Percentiles rank a stretch among this genome's conserved stretches.
Evolutionary conservation across 441 rosid genomes (phyloP).

Genomic region (Gossypium schwendimanii): DNA sequence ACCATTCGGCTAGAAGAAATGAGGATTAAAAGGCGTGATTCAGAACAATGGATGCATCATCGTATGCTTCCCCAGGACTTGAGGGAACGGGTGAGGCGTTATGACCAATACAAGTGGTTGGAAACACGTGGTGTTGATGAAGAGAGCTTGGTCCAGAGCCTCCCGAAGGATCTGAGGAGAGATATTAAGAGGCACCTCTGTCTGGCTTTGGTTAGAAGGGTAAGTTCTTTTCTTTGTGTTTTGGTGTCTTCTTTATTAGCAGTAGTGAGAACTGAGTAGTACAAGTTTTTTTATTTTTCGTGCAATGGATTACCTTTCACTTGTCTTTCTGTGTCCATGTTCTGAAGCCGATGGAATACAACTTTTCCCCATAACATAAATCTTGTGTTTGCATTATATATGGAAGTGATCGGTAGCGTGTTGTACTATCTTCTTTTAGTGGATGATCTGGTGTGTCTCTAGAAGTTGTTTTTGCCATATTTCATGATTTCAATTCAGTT

Average conservation of each 20-base stretch:
- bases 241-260: background rate
- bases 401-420: background rate
- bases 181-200: conserved; percentile 95
- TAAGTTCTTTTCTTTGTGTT: conserved; percentile 29
- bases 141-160: conserved; percentile 72
- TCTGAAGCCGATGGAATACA: background rate
- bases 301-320: background rate
- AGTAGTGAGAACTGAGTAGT: background rate
- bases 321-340: background rate
- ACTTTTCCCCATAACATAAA: background rate
- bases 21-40: conserved; percentile 97
- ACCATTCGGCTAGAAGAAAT: conserved; percentile 93
- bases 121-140: conserved; percentile 97
- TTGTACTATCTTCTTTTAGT: background rate
- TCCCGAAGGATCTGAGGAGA: conserved; percentile 92
- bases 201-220: conserved; percentile 85
- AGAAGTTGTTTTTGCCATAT: background rate
- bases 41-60: conserved; percentile 99
- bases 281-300: background rate
- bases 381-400: background rate
- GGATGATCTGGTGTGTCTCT: background rate
- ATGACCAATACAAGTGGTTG: conserved; percentile 97
- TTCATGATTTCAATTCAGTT: background rate
- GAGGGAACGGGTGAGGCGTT: conserved; percentile 81
- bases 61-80: conserved; percentile 86